Conservation (phyloP, 331 rosid species). For the Stylosanthes scabra region DNA sequence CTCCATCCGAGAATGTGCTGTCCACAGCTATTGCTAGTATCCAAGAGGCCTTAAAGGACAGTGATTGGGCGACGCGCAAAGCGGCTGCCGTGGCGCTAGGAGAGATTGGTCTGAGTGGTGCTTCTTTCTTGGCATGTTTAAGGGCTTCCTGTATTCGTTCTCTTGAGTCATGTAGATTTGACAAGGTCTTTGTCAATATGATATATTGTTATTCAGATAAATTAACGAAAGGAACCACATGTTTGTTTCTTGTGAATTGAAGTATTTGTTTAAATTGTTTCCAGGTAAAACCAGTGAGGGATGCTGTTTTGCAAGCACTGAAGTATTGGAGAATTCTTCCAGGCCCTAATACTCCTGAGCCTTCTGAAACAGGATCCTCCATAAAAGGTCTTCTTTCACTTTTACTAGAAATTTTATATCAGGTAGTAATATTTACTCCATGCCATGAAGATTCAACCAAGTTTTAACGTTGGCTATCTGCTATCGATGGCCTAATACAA, state of each 20-base stretch:
- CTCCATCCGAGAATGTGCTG: conserved; percentile 63
- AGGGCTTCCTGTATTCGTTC: conserved; percentile 68
- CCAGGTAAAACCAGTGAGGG: conserved; percentile 95
- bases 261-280: conserved; percentile 34
- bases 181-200: conserved; percentile 60
- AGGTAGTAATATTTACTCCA: neutral
- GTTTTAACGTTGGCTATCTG: no score
- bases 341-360: conserved; percentile 61
- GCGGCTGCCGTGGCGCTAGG: conserved; percentile 81
- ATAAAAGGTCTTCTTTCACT: conserved; percentile 63
- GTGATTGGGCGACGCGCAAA: conserved; percentile 91
- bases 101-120: conserved; percentile 68
- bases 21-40: conserved; percentile 65
- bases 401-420: conserved; percentile 6
- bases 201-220: neutral
- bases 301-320: conserved; percentile 72
- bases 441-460: no score
- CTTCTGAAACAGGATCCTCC: conserved; percentile 86
- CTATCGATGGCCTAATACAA: no score
- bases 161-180: conserved; percentile 87
- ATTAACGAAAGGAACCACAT: conserved; percentile 6
- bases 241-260: conserved; percentile 21
- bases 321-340: conserved; percentile 80
- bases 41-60: conserved; percentile 72
- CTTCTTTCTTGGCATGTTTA: conserved; percentile 57